These are phyloP conservation scores for Hyaloscypha variabilis DNA, from an alignment of 495 filamentous ascomycete species.

Conservation along the genomic window DNA sequence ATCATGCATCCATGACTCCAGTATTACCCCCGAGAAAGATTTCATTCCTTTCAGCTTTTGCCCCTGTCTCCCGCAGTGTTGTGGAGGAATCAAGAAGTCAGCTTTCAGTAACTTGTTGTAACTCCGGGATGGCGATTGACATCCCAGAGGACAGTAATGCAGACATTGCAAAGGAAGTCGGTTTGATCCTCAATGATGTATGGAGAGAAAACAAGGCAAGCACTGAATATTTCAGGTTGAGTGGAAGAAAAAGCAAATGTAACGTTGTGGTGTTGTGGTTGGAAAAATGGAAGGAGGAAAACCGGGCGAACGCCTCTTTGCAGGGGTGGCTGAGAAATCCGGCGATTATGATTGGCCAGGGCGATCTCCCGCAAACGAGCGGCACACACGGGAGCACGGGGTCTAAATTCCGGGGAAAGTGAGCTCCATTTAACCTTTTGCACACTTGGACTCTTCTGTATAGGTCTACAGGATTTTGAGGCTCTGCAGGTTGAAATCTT, in stretches of 20 bases:
- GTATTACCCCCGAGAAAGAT: too few species aligned
- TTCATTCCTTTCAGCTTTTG: too few species aligned
- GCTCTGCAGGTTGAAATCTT: too few species aligned
- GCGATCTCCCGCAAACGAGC: background rate
- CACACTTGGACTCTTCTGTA: background rate
- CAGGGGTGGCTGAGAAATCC: constrained; percentile 5
- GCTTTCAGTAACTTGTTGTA: background rate
- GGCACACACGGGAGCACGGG: background rate
- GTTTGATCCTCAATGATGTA: background rate
- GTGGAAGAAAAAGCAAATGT: background rate
- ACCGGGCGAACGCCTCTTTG: background rate
- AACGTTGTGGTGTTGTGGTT: background rate
- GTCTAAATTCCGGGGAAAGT: background rate
- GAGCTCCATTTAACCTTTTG: background rate
- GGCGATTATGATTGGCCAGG: constrained; percentile 13
- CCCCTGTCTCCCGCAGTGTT: background rate
- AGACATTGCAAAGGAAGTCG: background rate
- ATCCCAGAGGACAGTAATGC: too few species aligned
- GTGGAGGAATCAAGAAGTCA: background rate
- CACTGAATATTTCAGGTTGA: background rate
- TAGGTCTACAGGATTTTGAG: too few species aligned
- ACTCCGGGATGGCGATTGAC: too few species aligned
- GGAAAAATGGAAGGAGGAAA: background rate
- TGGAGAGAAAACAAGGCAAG: background rate
- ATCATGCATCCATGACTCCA: too few species aligned